These are phyloP conservation scores for Gossypium aridum DNA, from an alignment of 441 rosid genomes.

Conservation along the genomic window DNA sequence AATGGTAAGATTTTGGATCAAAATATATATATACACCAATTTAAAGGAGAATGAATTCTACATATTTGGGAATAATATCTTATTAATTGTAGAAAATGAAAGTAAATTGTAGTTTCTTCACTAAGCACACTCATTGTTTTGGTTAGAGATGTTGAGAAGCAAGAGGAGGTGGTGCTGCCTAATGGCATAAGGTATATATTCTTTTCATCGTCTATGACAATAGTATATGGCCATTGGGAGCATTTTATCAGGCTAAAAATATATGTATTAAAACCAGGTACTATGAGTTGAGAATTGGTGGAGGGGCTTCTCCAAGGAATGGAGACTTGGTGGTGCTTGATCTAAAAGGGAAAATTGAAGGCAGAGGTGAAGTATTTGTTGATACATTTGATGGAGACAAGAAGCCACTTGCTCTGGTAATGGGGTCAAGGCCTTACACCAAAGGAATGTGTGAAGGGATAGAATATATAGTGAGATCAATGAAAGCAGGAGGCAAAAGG, in stretches of 20 bases:
- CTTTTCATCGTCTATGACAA: not conserved
- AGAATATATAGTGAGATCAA: constrained; percentile 57
- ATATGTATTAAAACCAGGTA: constrained; percentile 37
- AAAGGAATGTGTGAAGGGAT: constrained; percentile 85
- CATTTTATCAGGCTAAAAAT: not conserved
- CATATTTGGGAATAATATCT: too few species aligned
- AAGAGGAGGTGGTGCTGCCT: constrained; percentile 67
- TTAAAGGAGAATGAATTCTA: too few species aligned
- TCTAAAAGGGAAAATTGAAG: constrained; percentile 55
- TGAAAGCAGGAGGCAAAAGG: constrained; percentile 83
- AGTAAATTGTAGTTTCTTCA: not conserved
- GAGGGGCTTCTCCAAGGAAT: constrained; percentile 58
- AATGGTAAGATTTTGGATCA: not conserved
- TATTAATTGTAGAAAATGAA: too few species aligned
- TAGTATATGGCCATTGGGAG: not conserved
- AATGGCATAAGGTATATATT: constrained; percentile 65
- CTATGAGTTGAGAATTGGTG: constrained; percentile 64
- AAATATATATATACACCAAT: too few species aligned
- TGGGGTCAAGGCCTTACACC: constrained; percentile 53
- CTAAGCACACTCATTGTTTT: constrained; percentile 6
- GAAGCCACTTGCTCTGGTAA: constrained; percentile 31
- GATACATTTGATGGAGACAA: constrained; percentile 53
- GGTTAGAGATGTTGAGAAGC: constrained; percentile 54
- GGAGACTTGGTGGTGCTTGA: constrained; percentile 81
- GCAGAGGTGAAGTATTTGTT: constrained; percentile 44